Evolutionary conservation across 495 filamentous ascomycete genomes (phyloP).

Genomic region (Hyaloscypha variabilis): DNA sequence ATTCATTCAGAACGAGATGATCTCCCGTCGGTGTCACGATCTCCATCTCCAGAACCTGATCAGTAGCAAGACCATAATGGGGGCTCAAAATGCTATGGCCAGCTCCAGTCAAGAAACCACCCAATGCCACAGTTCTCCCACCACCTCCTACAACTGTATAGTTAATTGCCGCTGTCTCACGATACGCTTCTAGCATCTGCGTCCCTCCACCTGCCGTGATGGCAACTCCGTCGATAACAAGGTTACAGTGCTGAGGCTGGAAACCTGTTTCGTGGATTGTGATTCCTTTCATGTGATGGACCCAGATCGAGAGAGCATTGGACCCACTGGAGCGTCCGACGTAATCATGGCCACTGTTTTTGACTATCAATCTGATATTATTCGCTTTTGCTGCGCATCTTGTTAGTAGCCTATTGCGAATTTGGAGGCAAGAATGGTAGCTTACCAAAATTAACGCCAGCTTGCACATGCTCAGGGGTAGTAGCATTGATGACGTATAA

Average conservation of each 20-base stretch:
- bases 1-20: slow-evolving; percentile 54
- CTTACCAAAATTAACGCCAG: slow-evolving; percentile 40
- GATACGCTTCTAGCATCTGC: slow-evolving; percentile 35
- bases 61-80: slow-evolving; percentile 60
- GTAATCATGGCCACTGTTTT: slow-evolving; percentile 64
- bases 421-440: not conserved
- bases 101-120: slow-evolving; percentile 60
- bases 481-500: slow-evolving; percentile 50
- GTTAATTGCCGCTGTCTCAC: slow-evolving; percentile 27
- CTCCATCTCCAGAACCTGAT: slow-evolving; percentile 63
- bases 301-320: slow-evolving; percentile 55
- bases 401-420: no score
- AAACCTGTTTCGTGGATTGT: slow-evolving; percentile 37
- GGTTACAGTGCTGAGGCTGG: slow-evolving; percentile 38
- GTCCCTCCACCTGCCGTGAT: slow-evolving; percentile 41
- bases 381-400: slow-evolving; percentile 38
- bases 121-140: slow-evolving; percentile 38
- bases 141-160: not conserved
- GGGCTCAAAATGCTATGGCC: slow-evolving; percentile 59
- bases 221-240: slow-evolving; percentile 36
- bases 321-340: slow-evolving; percentile 47
- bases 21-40: slow-evolving; percentile 57
- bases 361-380: slow-evolving; percentile 63
- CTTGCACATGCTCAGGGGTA: slow-evolving; percentile 40
- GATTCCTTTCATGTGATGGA: slow-evolving; percentile 44